Percentiles rank a stretch among this genome's conserved stretches.
phyloP scores from a whole-genome alignment of 345 rosid species.

The Garcia nutans region DNA sequence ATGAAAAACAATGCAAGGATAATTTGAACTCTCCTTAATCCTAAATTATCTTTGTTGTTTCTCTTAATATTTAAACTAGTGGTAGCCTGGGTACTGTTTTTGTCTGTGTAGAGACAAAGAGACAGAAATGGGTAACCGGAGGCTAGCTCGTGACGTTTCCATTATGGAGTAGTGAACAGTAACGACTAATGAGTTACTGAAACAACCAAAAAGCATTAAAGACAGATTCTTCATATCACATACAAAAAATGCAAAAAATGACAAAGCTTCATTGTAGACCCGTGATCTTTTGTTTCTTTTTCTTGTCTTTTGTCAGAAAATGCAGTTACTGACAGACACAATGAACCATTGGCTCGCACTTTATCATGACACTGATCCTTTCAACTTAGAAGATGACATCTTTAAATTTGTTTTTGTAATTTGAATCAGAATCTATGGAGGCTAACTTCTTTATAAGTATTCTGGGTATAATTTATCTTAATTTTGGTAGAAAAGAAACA shows the following conservation, averaged over 20 bases:
- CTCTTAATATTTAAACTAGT: not conserved
- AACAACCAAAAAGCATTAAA: slow-evolving; percentile 6
- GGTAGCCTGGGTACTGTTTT: not conserved
- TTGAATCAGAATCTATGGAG: not conserved
- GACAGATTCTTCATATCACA: slow-evolving; percentile 1
- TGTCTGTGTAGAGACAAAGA: not conserved
- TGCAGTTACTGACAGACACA: slow-evolving; percentile 1
- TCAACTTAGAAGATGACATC: slow-evolving; percentile 1
- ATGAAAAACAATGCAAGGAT: not conserved
- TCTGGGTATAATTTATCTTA: not conserved
- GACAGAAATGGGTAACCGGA: not conserved
- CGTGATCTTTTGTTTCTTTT: slow-evolving; percentile 7
- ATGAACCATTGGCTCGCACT: not conserved
- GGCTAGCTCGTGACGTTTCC: slow-evolving; percentile 19
- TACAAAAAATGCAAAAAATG: not conserved
- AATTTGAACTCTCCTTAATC: not conserved
- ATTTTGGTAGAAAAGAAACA: not conserved
- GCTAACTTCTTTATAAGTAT: not conserved
- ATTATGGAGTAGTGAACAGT: not conserved
- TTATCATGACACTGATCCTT: not conserved
- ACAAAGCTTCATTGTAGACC: slow-evolving; percentile 1
- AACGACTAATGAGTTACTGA: not conserved
- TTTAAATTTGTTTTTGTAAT: not conserved
- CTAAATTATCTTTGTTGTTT: not conserved
- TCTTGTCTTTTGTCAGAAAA: not conserved